These are phyloP conservation scores for Fraxinus latifolia DNA, from an alignment of 305 asterid genomes.

Conservation along the genomic window DNA sequence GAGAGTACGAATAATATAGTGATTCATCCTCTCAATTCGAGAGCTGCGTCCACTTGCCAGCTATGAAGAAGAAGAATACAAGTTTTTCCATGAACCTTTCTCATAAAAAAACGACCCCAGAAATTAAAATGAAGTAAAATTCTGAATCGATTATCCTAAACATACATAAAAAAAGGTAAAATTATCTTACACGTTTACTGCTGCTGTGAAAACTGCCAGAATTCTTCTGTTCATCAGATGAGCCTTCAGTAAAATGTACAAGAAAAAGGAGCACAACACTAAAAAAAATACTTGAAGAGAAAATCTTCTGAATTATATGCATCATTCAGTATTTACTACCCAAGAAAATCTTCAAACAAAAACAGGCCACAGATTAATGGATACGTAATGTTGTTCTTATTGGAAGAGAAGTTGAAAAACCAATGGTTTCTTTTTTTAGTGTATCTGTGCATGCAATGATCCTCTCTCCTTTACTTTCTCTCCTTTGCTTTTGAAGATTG, in stretches of 20 bases:
- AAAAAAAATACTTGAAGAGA: constrained; percentile 12
- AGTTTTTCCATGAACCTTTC: not conserved
- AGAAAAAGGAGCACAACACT: constrained; percentile 11
- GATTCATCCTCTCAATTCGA: not conserved
- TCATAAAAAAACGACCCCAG: not conserved
- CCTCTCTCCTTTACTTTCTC: constrained; percentile 15
- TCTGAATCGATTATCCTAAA: not conserved
- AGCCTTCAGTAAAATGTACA: constrained; percentile 33
- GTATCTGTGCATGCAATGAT: constrained; percentile 29
- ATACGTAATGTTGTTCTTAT: not conserved
- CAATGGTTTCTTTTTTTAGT: not conserved
- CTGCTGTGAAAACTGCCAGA: constrained; percentile 15
- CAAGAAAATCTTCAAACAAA: constrained; percentile 9
- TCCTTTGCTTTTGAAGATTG: constrained; percentile 19
- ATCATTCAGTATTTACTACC: constrained; percentile 10
- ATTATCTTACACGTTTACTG: constrained; percentile 31
- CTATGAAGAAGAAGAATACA: not conserved
- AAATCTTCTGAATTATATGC: constrained; percentile 20
- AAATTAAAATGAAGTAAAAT: not conserved
- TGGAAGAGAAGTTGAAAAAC: not conserved
- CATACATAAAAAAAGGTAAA: not conserved
- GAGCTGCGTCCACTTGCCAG: not conserved
- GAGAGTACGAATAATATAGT: not conserved
- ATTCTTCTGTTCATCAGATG: constrained; percentile 24
- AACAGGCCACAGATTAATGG: not conserved